phyloP scores from a whole-genome alignment of 2,329 filamentous ascomycete species.

The Penicillium sp. region DNA sequence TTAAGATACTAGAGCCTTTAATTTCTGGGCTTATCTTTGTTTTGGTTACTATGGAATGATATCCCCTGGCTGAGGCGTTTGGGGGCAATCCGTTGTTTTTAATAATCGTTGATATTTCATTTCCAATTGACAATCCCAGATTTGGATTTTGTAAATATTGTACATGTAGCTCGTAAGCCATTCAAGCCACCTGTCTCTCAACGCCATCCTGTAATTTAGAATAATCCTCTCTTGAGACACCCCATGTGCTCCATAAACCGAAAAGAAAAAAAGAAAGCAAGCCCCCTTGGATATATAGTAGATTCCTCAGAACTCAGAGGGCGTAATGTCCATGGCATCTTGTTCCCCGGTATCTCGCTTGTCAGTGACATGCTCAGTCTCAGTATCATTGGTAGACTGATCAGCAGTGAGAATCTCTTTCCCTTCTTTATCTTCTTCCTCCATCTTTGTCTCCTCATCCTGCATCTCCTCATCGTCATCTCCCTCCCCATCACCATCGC shows the following conservation, averaged over 20 bases:
- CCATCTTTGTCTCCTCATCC: conserved; percentile 15
- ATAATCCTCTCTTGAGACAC: neutral
- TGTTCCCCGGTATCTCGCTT: conserved; percentile 9
- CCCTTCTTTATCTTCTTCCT: conserved; percentile 5
- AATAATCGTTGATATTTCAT: conserved; percentile 1
- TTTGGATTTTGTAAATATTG: conserved; percentile 5
- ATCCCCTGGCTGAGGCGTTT: conserved; percentile 17
- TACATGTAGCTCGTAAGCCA: conserved; percentile 9
- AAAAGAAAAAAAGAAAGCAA: neutral
- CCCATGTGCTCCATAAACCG: neutral
- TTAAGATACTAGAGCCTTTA: conserved; percentile 2
- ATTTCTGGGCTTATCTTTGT: conserved; percentile 3
- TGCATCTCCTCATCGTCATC: conserved; percentile 20
- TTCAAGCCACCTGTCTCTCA: neutral
- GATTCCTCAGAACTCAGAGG: conserved; percentile 2
- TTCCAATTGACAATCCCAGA: neutral
- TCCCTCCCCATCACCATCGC: conserved; percentile 15
- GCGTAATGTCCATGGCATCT: conserved; percentile 16
- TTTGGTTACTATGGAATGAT: conserved; percentile 17
- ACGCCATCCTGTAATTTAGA: neutral
- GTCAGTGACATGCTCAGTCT: conserved; percentile 5
- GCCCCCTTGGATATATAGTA: neutral
- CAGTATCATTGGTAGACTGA: conserved; percentile 8
- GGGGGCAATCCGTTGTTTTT: conserved; percentile 1
- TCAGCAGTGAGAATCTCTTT: neutral